Percentiles rank a stretch among this genome's conserved stretches.
phyloP scores from a whole-genome alignment of 257 asterid species.

The Gynochthodes officinalis region DNA sequence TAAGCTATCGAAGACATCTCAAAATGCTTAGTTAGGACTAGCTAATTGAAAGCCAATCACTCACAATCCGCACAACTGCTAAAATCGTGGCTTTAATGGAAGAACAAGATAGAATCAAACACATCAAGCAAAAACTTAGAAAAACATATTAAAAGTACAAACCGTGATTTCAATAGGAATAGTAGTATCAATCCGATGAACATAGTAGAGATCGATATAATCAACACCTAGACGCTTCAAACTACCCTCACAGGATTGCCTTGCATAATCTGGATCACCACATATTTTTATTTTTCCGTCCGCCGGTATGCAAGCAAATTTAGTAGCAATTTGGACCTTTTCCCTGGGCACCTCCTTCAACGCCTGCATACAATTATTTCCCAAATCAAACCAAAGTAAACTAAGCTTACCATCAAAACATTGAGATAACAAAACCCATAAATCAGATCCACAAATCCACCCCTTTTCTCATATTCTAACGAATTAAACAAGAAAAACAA shows the following conservation, averaged over 20 bases:
- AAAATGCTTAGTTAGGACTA: not conserved
- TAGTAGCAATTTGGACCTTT: conserved; percentile 22
- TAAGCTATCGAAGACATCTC: no score
- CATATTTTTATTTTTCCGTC: conserved; percentile 9
- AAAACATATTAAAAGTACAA: not conserved
- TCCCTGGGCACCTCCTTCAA: conserved; percentile 28
- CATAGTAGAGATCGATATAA: conserved; percentile 29
- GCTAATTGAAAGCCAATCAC: not conserved
- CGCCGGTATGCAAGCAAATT: conserved; percentile 18
- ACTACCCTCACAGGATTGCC: conserved; percentile 26
- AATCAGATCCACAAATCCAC: not conserved
- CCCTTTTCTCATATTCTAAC: not conserved
- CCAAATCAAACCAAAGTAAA: not conserved
- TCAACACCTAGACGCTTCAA: conserved; percentile 30
- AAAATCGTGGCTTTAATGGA: not conserved
- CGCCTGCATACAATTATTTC: conserved; percentile 13
- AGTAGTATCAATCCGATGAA: conserved; percentile 19
- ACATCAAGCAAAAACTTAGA: not conserved
- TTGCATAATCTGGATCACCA: conserved; percentile 25
- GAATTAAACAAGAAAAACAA: not conserved
- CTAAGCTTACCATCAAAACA: not conserved
- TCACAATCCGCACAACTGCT: not conserved
- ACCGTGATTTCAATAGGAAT: conserved; percentile 26
- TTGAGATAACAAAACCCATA: not conserved
- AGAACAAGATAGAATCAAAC: not conserved